Evolutionary conservation across 2,329 filamentous ascomycete genomes (phyloP).

Genomic region (Waltergamsia citrina): DNA sequence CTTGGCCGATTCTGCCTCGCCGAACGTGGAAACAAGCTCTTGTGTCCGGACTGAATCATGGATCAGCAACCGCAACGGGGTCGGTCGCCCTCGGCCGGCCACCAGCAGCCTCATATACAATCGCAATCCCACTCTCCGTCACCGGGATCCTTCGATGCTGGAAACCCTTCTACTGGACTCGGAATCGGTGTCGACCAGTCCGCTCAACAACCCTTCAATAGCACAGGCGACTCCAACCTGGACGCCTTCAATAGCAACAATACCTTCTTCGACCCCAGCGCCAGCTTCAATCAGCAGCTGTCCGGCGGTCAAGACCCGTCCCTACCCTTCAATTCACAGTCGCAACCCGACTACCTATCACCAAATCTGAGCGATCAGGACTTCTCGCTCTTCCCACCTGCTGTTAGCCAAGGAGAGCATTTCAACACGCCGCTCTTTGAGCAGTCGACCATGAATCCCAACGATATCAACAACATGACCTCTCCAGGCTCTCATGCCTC

Average conservation of each 20-base stretch:
- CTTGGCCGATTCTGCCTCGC: constrained; percentile 4
- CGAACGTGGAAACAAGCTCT: too few relatives aligned
- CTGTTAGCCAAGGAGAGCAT: constrained; percentile 42
- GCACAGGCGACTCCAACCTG: constrained; percentile 11
- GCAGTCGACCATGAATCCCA: constrained; percentile 29
- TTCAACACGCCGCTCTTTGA: constrained; percentile 55
- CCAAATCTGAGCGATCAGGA: constrained; percentile 45
- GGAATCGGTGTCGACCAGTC: constrained; percentile 49
- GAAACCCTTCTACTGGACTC: constrained; percentile 39
- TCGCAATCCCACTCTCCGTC: constrained; percentile 58
- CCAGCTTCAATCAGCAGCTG: constrained; percentile 31
- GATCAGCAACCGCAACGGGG: constrained; percentile 35
- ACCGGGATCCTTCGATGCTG: constrained; percentile 42
- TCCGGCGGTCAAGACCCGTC: constrained; percentile 24
- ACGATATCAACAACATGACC: constrained; percentile 43
- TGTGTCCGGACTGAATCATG: constrained; percentile 16
- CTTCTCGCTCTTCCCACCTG: constrained; percentile 57
- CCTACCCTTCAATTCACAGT: constrained; percentile 29
- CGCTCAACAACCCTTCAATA: constrained; percentile 25
- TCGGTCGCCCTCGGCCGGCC: constrained; percentile 52
- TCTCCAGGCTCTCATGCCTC: constrained; percentile 46
- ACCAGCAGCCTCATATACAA: constrained; percentile 53
- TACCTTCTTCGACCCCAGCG: constrained; percentile 39
- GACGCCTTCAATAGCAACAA: constrained; percentile 33
- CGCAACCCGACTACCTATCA: constrained; percentile 35